Conservation (phyloP, 2,329 filamentous ascomycete genomes). For the Nemania bipapillata region DNA sequence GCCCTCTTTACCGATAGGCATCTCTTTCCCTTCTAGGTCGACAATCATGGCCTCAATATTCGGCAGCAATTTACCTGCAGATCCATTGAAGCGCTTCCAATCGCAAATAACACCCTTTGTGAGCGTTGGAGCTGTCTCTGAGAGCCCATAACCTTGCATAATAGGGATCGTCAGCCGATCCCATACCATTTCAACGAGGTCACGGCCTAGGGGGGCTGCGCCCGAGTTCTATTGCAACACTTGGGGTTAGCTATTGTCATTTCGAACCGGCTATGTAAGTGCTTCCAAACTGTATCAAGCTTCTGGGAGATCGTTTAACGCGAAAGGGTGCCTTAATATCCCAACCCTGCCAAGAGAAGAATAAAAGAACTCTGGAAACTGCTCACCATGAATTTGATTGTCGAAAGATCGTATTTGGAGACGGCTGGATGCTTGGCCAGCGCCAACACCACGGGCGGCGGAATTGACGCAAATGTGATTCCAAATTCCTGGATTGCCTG, state of each 20-base stretch:
- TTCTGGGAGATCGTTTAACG: too few species aligned
- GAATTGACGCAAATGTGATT: slow-evolving; percentile 82
- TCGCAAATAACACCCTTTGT: slow-evolving; percentile 78
- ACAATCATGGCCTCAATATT: slow-evolving; percentile 87
- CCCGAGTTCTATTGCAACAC: slow-evolving; percentile 69
- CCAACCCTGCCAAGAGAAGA: too few species aligned
- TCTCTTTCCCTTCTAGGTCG: slow-evolving; percentile 65
- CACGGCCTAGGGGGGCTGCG: slow-evolving; percentile 83
- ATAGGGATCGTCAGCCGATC: slow-evolving; percentile 78
- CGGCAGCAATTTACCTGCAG: slow-evolving; percentile 79
- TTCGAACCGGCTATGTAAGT: too few species aligned
- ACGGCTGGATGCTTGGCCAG: slow-evolving; percentile 83
- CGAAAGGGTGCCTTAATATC: too few species aligned
- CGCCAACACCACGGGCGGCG: slow-evolving; percentile 83
- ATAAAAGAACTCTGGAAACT: too few species aligned
- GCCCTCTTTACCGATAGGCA: slow-evolving; percentile 71
- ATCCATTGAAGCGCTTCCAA: slow-evolving; percentile 80
- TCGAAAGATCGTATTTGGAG: slow-evolving; percentile 81
- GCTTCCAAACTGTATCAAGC: too few species aligned
- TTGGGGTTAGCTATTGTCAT: too few species aligned
- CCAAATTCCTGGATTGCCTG: slow-evolving; percentile 76
- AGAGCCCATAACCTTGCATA: slow-evolving; percentile 93
- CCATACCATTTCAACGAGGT: slow-evolving; percentile 81
- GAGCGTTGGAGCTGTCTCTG: slow-evolving; percentile 84
- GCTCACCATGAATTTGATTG: slow-evolving; percentile 74